Percentiles rank a stretch among this genome's conserved stretches.
Conservation (phyloP, 371 early-diverging fungal genomes). For the Mucor irregularis region DNA sequence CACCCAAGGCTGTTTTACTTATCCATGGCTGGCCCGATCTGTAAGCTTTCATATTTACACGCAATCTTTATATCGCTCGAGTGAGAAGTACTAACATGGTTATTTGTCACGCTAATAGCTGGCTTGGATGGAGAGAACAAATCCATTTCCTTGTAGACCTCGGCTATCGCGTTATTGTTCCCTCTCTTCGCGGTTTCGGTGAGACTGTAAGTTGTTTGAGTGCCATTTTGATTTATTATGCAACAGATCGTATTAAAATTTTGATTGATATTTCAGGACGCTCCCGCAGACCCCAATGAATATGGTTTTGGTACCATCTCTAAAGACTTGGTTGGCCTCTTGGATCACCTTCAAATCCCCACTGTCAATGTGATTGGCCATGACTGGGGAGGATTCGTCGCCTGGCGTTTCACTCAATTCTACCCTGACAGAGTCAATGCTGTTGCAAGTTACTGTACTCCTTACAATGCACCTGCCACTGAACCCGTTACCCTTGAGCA, state of each 20-base stretch:
- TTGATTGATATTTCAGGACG: constrained; percentile 29
- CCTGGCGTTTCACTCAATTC: constrained; percentile 69
- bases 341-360: constrained; percentile 61
- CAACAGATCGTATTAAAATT: neutral
- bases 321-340: constrained; percentile 56
- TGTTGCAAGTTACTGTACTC: constrained; percentile 66
- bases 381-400: constrained; percentile 76
- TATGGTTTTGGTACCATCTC: constrained; percentile 61
- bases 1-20: constrained; percentile 52
- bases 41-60: constrained; percentile 18
- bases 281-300: constrained; percentile 43
- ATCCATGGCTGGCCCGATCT: constrained; percentile 78
- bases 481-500: constrained; percentile 45
- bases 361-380: constrained; percentile 71
- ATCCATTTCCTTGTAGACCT: constrained; percentile 60
- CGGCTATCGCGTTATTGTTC: constrained; percentile 76
- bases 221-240: too few relatives aligned
- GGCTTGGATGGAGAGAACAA: constrained; percentile 78
- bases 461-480: constrained; percentile 51
- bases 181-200: constrained; percentile 72
- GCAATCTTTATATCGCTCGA: neutral
- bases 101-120: constrained; percentile 22
- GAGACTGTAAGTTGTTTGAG: constrained; percentile 56
- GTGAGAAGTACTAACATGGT: too few relatives aligned
- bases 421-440: constrained; percentile 65